Evolutionary conservation across 768 basidiomycete genomes (phyloP), one percentile per base, ranked within the genome.

Genomic region (Lactarius trivialis): DNA sequence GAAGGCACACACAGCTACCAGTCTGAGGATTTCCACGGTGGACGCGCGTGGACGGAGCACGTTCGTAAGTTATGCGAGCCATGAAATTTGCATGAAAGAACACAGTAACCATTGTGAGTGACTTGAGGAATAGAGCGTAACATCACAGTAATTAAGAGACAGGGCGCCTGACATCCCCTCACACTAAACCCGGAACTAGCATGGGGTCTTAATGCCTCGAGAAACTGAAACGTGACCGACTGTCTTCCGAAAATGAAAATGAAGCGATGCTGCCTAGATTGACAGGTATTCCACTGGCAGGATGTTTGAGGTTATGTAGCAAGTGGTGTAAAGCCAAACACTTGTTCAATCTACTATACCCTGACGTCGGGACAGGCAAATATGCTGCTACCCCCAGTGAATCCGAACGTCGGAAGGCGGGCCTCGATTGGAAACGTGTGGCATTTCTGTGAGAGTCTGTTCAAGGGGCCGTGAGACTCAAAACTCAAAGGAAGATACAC

Each of bases 391-490:
- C 53, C 12, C 12, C 17, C 28, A 36, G 33, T 2, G 30, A 36
- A 30, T 30, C 51, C n/a, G 52, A 34, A n/a, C 15, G n/a, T 54
- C n/a, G 53, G 21, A 24, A 36, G 19, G 53, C 28, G 33, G 33
- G 51, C 51, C 14, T 48, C 21, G 34, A 39, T 24, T n/a, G 30
- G 45, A 57, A 19, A 28, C 15, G 9, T 30, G 37, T 51, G 50
- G 55, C 56, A 26, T 36, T 33, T 5, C 14, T 50, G 37, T 50
- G 48, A 51, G 60, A 60, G 48, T 24, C 56, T 55, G 37, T 60
- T 60, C 50, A 48, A 56, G 28, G 26, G 24, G 24, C 33, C 48
- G 62, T 64, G 58, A 58, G 32, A 24, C 17, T 41, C 34, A 36
- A n/a, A 19, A 3, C 17, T 41, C 28, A 36, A n/a, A 19, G 6